Percentiles rank a stretch among this genome's conserved stretches.
phyloP scores from a whole-genome alignment of 345 rosid species.

The Geranium rotundifolium region DNA sequence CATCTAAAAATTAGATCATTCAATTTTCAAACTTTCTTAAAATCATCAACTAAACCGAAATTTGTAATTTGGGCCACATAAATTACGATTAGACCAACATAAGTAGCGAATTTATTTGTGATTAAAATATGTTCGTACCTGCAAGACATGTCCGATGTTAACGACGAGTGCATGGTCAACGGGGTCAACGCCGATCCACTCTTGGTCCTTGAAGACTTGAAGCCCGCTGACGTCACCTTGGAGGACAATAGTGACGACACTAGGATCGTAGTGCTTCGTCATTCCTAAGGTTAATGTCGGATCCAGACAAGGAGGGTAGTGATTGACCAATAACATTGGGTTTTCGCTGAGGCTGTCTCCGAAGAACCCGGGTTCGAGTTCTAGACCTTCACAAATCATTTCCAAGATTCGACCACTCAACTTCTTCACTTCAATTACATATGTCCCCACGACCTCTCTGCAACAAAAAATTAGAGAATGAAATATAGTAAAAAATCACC shows the following conservation, averaged over 20 bases:
- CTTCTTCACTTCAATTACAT: constrained; percentile 14
- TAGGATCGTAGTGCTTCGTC: constrained; percentile 12
- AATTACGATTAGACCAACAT: not conserved
- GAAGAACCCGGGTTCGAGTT: constrained; percentile 1
- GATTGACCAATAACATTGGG: constrained; percentile 3
- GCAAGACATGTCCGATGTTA: constrained; percentile 16
- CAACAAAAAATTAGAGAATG: not conserved
- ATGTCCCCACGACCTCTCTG: constrained; percentile 13
- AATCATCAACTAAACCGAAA: too few relatives aligned
- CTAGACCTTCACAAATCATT: constrained; percentile 13
- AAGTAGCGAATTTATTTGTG: not conserved
- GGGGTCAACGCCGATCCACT: constrained; percentile 22
- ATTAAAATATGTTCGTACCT: not conserved
- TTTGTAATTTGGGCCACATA: too few relatives aligned
- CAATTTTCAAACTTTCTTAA: too few relatives aligned
- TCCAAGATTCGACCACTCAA: constrained; percentile 9
- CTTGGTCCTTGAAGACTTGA: constrained; percentile 16
- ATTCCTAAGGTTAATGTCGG: constrained; percentile 16
- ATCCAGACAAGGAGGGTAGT: constrained; percentile 12
- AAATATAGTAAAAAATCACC: not conserved
- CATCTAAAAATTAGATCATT: too few relatives aligned
- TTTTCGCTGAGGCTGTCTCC: not conserved
- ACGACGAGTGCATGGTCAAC: constrained; percentile 21
- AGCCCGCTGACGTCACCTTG: constrained; percentile 16
- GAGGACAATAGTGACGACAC: constrained; percentile 11